Base-by-base conservation (phyloP, 495 filamentous ascomycete species). In the Lasiosphaeria ovina region DNA sequence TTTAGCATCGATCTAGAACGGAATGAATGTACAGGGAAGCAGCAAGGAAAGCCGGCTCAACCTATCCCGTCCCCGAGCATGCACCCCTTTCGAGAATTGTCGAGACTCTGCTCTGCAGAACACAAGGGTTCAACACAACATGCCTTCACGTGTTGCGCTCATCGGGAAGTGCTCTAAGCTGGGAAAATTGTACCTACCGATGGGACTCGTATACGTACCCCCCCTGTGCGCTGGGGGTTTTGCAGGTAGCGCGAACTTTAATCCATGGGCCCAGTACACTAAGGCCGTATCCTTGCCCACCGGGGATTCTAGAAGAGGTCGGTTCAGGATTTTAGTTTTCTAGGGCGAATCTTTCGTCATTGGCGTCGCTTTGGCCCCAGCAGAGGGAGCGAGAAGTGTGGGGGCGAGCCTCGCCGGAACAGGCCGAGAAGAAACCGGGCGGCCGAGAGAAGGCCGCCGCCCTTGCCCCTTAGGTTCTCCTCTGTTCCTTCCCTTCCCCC, bases 211-310 rank as follows among this genome's bases (percentile, higher is more conserved):
- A 24, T 24, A 24, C 24, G 24, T 24, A 24, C 24, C 1, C 24
- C 24, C 24, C 24, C 24, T 24, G 24, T 24, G 24, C 24, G 24
- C 24, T 24, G 2, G 24, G 24, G 10, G 32, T n/a, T 50, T 49
- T 57, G 34, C 32, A 50, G 14, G 51, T 63, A 59, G 61, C 55
- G 42, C n/a, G 35, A 63, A 63, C 55, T 63, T 52, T 63, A 63
- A 63, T 50, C 51, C 54, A 34, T 59, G 61, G 59, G 35, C 33
- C 61, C 32, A 34, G 5, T 24, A 24, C 24, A 24, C 12, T n/a
- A 52, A 44, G 12, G 11, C 1, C 49, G 40, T 12, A 48, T 6
- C 45, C 45, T 33, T 58, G 55, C 17, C 33, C 33, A 53, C n/a
- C 32, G 31, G 24, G n/a, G 40, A 34, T 53, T 53, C 51, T 24